Base-by-base conservation (phyloP, 2,329 filamentous ascomycete species). In the Knufia petricola region DNA sequence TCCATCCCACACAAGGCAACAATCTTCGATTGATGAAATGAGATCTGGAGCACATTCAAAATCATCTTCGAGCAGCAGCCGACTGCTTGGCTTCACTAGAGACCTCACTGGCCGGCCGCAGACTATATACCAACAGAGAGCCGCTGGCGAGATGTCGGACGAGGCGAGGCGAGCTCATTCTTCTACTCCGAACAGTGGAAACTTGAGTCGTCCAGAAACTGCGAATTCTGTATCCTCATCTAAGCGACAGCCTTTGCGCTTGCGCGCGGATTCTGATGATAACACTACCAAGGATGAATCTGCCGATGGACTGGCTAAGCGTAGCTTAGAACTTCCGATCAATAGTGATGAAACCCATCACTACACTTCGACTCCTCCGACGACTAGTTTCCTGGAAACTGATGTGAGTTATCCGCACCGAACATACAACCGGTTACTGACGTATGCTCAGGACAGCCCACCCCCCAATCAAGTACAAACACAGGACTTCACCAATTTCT, bases 321-420 rank as follows among this genome's bases (percentile, higher is more conserved):
- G 78, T 8, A 78, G 84, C 57, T 83, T 92, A 59, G 86, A 92
- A 60, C 77, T 88, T 57, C 72, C 90, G 44, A 89, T 92, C 53
- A 79, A 85, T 49, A 88, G 85, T 63, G 83, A 87, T 58, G 79
- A 88, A 61, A 90, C 86, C 1, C 81, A 90, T 37, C 85, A 86
- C 58, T 90, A 84, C 63, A 90, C 86, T 1, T 71, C 90, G 23
- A 92, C 86, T 0, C 85, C 86, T 0, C 81, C 85, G 60, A 85
- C 76, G 57, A 86, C 44, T 8, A 39, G 20, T 15, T 47, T 90
- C 77, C 81, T 84, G 52, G 77, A 85, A 55, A 81, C 85, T 58
- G 81, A 86, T 64, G 83, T 85, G 69, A 68, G 77, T 71, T 20
- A 21, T 40, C 10, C 21, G 3, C 13, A 20, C 45, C 52, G 42